Conservation (phyloP, 164 flowering plant species). For the Magnolia changhungtana region DNA sequence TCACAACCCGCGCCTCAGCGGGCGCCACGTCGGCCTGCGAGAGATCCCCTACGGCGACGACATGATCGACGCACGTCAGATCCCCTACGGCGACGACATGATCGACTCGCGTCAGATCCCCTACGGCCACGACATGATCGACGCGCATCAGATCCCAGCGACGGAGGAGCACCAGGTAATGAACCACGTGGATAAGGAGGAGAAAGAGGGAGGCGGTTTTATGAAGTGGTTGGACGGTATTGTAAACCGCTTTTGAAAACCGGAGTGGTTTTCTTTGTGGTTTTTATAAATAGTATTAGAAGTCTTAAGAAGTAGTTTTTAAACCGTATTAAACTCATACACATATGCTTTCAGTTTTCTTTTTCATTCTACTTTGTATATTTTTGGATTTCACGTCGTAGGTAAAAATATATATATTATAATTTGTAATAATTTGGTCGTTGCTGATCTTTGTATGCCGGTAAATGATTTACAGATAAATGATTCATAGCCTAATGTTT, state of each 20-base stretch:
- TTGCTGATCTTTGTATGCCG: no score
- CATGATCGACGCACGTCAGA: conserved; percentile 1
- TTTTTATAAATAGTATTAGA: background rate
- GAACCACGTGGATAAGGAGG: background rate
- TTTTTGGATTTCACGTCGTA: no score
- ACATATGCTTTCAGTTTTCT: no score
- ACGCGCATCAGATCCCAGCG: background rate
- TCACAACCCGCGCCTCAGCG: conserved; percentile 7
- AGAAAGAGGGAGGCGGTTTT: conserved; percentile 19
- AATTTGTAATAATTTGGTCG: no score
- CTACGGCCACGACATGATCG: conserved; percentile 33
- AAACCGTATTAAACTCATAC: no score
- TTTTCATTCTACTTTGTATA: no score
- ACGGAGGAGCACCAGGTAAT: background rate
- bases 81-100: conserved; percentile 33
- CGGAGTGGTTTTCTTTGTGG: background rate
- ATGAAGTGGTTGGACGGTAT: conserved; percentile 17
- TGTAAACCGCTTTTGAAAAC: conserved; percentile 19
- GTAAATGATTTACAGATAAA: no score
- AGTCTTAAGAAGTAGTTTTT: background rate
- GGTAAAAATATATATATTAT: no score
- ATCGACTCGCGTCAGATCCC: background rate
- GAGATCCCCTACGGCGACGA: conserved; percentile 35
- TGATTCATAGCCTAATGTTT: no score
- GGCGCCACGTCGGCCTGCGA: background rate